Percentiles rank a stretch among this genome's conserved stretches.
Conservation (phyloP, 495 filamentous ascomycete species). For the Neurospora pannonica region DNA sequence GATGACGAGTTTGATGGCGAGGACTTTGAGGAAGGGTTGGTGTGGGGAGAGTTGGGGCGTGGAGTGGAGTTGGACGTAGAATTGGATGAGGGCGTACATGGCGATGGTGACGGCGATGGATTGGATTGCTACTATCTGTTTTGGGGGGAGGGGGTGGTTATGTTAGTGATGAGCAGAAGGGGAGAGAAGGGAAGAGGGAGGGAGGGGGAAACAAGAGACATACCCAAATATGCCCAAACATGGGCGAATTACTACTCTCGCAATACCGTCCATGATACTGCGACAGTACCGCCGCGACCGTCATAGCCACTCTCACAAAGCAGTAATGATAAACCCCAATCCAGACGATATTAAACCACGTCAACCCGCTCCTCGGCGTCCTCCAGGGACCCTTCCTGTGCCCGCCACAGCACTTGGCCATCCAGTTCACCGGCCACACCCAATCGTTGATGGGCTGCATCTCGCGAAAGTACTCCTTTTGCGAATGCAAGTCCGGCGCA, state of each 20-base stretch:
- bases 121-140: constrained; percentile 58
- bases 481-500: constrained; percentile 66
- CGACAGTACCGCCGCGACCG: constrained; percentile 64
- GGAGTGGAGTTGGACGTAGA: constrained; percentile 60
- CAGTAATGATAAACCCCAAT: constrained; percentile 84
- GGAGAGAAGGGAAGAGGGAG: neutral
- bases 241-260: constrained; percentile 63
- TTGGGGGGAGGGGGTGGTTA: neutral
- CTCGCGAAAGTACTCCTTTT: constrained; percentile 79
- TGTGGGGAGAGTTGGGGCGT: constrained; percentile 58
- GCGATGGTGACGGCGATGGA: constrained; percentile 68
- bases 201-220: constrained; percentile 18
- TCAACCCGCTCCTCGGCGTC: constrained; percentile 72
- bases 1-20: constrained; percentile 88
- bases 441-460: constrained; percentile 55
- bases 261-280: constrained; percentile 66
- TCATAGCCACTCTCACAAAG: constrained; percentile 77
- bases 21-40: constrained; percentile 69
- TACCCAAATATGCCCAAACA: constrained; percentile 81
- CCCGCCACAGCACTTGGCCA: constrained; percentile 59
- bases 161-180: neutral
- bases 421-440: constrained; percentile 65
- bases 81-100: constrained; percentile 89
- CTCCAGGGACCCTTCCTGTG: constrained; percentile 54
- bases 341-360: constrained; percentile 94